Percentiles rank a stretch among this genome's conserved stretches.
Conservation (phyloP, 305 asterid genomes). For the Andrographis paniculata region DNA sequence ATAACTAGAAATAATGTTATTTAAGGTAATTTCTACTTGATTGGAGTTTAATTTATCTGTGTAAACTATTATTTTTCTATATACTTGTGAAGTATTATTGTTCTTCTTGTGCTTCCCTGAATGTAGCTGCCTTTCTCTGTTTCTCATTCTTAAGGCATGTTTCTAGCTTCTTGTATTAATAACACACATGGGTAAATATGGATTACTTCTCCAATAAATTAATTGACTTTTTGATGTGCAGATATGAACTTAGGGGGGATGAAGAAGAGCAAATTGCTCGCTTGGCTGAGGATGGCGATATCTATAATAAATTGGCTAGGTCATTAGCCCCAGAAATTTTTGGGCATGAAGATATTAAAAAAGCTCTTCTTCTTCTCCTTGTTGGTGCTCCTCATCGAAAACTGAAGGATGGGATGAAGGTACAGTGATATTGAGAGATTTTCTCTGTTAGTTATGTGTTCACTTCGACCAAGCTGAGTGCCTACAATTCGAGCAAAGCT, state of each 20-base stretch:
- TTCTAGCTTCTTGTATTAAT: slow-evolving; percentile 10
- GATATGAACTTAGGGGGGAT: slow-evolving; percentile 75
- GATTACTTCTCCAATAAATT: slow-evolving; percentile 11
- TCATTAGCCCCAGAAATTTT: slow-evolving; percentile 93
- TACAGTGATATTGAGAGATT: slow-evolving; percentile 21
- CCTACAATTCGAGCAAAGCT: neutral
- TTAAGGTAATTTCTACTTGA: too few relatives aligned
- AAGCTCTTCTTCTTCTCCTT: slow-evolving; percentile 95
- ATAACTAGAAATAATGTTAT: too few relatives aligned
- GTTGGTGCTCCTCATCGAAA: slow-evolving; percentile 98
- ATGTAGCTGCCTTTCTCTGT: slow-evolving; percentile 1
- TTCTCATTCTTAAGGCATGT: slow-evolving; percentile 5
- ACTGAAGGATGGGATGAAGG: slow-evolving; percentile 98
- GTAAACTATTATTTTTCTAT: too few relatives aligned
- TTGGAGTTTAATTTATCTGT: too few relatives aligned
- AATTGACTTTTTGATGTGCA: slow-evolving; percentile 23
- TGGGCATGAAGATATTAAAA: slow-evolving; percentile 95
- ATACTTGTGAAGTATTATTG: too few relatives aligned
- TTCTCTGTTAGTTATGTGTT: slow-evolving; percentile 5
- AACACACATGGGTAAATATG: neutral
- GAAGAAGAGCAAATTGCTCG: slow-evolving; percentile 82
- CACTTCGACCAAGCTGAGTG: slow-evolving; percentile 4
- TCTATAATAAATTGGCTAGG: slow-evolving; percentile 73
- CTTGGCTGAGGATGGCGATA: slow-evolving; percentile 93
- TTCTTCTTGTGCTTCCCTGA: neutral